Evolutionary conservation across 1,284 basidiomycete species (phyloP), one percentile per base, ranked within the genome.

Genomic region (Melanopsichium pennsylvanicum): DNA sequence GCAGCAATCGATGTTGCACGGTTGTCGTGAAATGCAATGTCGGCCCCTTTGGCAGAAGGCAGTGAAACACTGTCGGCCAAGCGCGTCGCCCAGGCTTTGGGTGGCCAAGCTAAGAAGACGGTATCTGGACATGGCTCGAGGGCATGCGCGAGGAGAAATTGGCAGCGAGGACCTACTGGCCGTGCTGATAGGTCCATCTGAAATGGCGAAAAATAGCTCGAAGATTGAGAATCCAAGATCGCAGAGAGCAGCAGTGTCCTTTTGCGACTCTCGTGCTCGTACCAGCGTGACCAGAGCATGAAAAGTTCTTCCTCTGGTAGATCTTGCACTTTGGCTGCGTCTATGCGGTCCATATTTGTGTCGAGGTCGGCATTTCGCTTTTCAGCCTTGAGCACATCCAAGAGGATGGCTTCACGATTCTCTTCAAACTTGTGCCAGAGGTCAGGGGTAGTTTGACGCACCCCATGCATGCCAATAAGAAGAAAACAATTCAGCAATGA

Each of bases 101-200:
- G 64, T 4, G 64, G 59, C 58, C 64, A 68, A 4, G 54, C 40
- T 21, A 62, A 33, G 16, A 68, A 62, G n/a, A 58, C 11, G 7
- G 40, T 33, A 26, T 54, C 59, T 13, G 64, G 46, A 27, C 64
- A 68, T n/a, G 64, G 64, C 36, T 68, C 64, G 41, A 54, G 34
- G 11, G 55, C 54, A 23, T 54, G 50, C 11, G 59, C 64, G 19
- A 68, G 55, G 6, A 68, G 36, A 33, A 54, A 62, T 13, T 68
- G 64, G 22, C 64, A 68, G 11, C 45, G 45, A n/a, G 64, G 64
- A 11, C 54, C 59, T 15, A 27, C 35, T n/a, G 38, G 37, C 1
- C 46, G 43, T 21, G 59, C 39, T 0, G 48, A 41, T 13, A 68
- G 45, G 10, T 47, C 44, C 22, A 56, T 41, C 12, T 59, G 42